Base-by-base conservation (phyloP, 768 basidiomycete genomes). In the Boletus rubropictus region DNA sequence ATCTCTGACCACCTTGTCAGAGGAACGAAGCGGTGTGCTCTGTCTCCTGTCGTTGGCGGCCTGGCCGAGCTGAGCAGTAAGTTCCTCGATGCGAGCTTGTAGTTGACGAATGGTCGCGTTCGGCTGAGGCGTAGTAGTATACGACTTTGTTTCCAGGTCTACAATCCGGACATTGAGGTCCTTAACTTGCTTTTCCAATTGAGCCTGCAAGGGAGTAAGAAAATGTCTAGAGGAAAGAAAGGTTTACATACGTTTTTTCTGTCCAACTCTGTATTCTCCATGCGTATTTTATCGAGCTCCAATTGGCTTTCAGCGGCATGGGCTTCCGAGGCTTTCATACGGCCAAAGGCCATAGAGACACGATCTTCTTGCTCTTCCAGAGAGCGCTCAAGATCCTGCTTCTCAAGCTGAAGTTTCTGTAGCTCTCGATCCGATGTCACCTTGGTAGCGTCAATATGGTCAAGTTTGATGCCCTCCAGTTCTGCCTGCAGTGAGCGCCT, bases 241-340 rank as follows among this genome's bases (percentile, higher is more conserved):
- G n/a, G 27, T 38, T 15, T 7, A 55, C 71, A 54, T 54, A 90
- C 89, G 58, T 92, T 93, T 39, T 77, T 68, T 60, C 80, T 80
- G 50, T 92, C 89, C 32, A 92, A 64, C 51, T 85, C 80, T 0
- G 87, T 84, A 58, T 91, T 91, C 63, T 90, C 87, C n/a, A 82
- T 76, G 6, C 87, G 74, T 21, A 83, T 75, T 59, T 82, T 82
- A 50, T 84, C 82, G 2, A 92, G 73, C 61, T 91, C 88, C 27
- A 80, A 56, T 59, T 89, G 85, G 52, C 79, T 84, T 58, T 91
- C 87, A 42, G 76, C 79, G 3, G 86, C 85, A 51, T 82, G 81
- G 0, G 73, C 63, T 58, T 92, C 90, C 3, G 87, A 86, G 64
- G 87, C 86, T 70, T 84, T 86, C 78, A 89, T 81, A 33, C 85